Evolutionary conservation across 495 filamentous ascomycete species (phyloP), one percentile per base, ranked within the genome.

Genomic region (Talaromyces ruber): DNA sequence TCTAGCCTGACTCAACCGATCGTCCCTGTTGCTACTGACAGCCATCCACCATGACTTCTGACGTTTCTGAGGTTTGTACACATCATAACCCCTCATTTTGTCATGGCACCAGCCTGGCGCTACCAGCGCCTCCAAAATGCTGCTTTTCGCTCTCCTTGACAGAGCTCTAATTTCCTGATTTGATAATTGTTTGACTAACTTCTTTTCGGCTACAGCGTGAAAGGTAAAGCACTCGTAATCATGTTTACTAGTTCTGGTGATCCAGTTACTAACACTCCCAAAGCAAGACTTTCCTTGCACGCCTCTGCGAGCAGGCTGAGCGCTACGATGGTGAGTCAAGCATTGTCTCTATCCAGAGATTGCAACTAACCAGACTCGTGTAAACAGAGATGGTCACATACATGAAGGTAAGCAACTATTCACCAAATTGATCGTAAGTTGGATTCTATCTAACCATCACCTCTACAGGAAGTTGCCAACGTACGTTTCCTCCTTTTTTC

Each of bases 291-390:
- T 99, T 99, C 85, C 91, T 99, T 75, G 94, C 94, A 73, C 87
- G 94, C 82, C 91, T 99, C 74, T 98, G 94, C 84, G 94, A 99
- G 90, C 94, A 99, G 88, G 94, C 94, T 73, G 94, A 99, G 86
- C 94, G 94, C 76, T 99, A 99, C 77, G 94, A 99, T 91, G 94
- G 88, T 91, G 80, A 79, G 88, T 73, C 58, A 50, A 55, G 21
- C 12, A 21, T 24, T 52, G 47, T n/a, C 6, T 8, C 6, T 25
- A 3, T 21, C 30, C n/a, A 29, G 21, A 16, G 11, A 62, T 22
- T 26, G 58, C 29, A 51, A 63, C 57, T 64, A 63, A 56, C 29
- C 24, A 45, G 29, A 39, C 61, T 66, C 63, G 74, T 79, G 69
- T 77, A 67, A 55, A 53, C 61, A 91, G 88, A 99, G 82, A 99